phyloP scores from a whole-genome alignment of 495 filamentous ascomycete genomes.

The Xylaria palmicola region DNA sequence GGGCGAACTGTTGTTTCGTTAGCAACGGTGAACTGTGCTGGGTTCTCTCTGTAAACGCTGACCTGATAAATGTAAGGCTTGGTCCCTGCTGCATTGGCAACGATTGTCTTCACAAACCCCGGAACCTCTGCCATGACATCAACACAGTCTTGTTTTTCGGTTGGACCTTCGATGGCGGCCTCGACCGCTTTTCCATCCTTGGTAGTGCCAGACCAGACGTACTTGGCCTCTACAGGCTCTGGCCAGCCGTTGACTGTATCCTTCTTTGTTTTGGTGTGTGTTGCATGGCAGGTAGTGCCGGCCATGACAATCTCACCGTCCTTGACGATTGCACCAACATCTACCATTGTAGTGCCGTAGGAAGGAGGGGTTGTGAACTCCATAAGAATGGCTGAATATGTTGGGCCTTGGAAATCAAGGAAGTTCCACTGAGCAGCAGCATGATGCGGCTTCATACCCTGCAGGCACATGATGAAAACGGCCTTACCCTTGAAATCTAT shows the following conservation, averaged over 20 bases:
- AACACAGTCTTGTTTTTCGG: slow-evolving; percentile 74
- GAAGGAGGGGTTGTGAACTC: slow-evolving; percentile 94
- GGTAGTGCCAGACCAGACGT: slow-evolving; percentile 74
- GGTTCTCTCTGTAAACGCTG: slow-evolving; percentile 14
- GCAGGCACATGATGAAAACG: slow-evolving; percentile 77
- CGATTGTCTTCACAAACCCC: slow-evolving; percentile 90
- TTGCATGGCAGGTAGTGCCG: slow-evolving; percentile 58
- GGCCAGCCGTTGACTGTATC: slow-evolving; percentile 87
- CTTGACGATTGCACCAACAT: slow-evolving; percentile 76
- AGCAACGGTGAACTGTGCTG: not conserved
- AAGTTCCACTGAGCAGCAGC: slow-evolving; percentile 95
- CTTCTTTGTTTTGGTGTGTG: slow-evolving; percentile 63
- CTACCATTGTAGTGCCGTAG: slow-evolving; percentile 86
- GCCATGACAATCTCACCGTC: slow-evolving; percentile 79
- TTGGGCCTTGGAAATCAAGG: slow-evolving; percentile 83
- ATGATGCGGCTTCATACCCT: slow-evolving; percentile 99
- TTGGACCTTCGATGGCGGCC: slow-evolving; percentile 71
- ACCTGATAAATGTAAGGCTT: slow-evolving; percentile 98
- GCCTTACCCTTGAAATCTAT: slow-evolving; percentile 78
- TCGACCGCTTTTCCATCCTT: slow-evolving; percentile 70
- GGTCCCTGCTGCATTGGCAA: slow-evolving; percentile 80
- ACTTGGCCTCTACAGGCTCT: slow-evolving; percentile 73
- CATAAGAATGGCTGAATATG: slow-evolving; percentile 88
- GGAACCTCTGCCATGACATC: slow-evolving; percentile 97
- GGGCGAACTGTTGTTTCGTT: slow-evolving; percentile 55